phyloP scores from a whole-genome alignment of 78 protist species.

The Protostelium mycophagum region DNA sequence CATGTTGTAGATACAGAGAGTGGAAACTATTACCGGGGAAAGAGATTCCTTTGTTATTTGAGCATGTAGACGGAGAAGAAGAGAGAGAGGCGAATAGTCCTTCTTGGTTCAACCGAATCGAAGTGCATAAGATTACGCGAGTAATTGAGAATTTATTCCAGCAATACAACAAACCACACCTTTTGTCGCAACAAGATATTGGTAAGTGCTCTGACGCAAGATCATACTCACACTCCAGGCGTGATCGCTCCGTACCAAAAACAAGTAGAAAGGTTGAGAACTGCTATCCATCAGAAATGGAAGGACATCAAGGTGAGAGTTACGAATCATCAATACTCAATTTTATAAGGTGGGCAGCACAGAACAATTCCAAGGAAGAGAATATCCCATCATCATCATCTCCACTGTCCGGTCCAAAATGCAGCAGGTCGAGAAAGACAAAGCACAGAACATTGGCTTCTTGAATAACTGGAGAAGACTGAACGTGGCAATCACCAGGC shows the following conservation, averaged over 20 bases:
- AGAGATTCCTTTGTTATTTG: constrained; percentile 10
- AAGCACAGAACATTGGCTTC: constrained; percentile 24
- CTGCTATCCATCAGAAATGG: background rate
- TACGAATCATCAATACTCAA: too few species aligned
- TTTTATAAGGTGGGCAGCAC: background rate
- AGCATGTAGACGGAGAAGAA: constrained; percentile 19
- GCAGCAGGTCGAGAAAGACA: constrained; percentile 3
- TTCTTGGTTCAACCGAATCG: constrained; percentile 42
- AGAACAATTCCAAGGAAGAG: constrained; percentile 38
- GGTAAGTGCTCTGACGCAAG: too few species aligned
- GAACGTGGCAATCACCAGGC: constrained; percentile 56
- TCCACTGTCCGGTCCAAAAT: constrained; percentile 20
- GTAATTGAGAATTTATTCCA: background rate
- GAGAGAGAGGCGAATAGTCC: constrained; percentile 26
- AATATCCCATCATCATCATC: constrained; percentile 36
- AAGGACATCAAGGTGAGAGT: background rate
- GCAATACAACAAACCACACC: background rate
- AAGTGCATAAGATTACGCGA: background rate
- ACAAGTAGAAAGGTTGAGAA: constrained; percentile 15
- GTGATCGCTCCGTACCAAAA: constrained; percentile 29
- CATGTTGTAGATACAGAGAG: background rate
- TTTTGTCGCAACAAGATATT: background rate
- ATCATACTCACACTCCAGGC: constrained; percentile 11
- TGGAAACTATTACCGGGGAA: background rate
- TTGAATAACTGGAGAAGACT: constrained; percentile 19